These are phyloP conservation scores for Magnaporthales sp. DNA, from an alignment of 2,329 filamentous ascomycete genomes.

Conservation along the genomic window DNA sequence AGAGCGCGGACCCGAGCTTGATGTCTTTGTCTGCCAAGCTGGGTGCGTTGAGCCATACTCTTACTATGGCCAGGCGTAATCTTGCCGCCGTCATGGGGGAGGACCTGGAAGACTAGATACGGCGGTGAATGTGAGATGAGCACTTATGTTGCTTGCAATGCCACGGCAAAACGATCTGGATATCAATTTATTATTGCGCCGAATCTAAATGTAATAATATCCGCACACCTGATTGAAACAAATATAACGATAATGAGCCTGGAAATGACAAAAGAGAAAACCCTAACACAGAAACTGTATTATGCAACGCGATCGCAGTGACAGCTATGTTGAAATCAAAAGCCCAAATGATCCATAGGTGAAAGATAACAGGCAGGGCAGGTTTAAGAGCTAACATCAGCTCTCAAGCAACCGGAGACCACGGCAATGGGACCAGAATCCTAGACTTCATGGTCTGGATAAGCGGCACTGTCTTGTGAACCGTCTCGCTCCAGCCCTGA, in stretches of 20 bases:
- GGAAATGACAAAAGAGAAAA: background rate
- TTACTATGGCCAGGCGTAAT: slow-evolving; percentile 61
- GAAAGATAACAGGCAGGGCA: background rate
- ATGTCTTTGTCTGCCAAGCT: slow-evolving; percentile 80
- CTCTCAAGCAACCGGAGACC: slow-evolving; percentile 79
- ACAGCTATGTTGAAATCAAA: background rate
- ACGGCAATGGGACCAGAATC: slow-evolving; percentile 89
- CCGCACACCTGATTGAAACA: background rate
- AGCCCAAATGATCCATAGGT: background rate
- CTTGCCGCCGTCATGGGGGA: slow-evolving; percentile 71
- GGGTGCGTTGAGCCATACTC: slow-evolving; percentile 64
- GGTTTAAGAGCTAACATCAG: too few species aligned
- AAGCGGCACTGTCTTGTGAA: slow-evolving; percentile 95
- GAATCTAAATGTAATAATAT: background rate
- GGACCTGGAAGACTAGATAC: slow-evolving; percentile 25
- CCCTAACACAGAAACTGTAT: background rate
- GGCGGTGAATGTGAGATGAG: background rate
- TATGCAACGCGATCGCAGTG: background rate
- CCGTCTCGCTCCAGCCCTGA: slow-evolving; percentile 93
- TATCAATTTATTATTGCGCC: background rate
- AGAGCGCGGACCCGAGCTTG: slow-evolving; percentile 80
- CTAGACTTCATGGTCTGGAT: slow-evolving; percentile 96
- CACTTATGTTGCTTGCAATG: background rate
- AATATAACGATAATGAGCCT: background rate
- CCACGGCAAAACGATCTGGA: background rate